Percentiles rank a stretch among this genome's conserved stretches.
Evolutionary conservation across 2,329 filamentous ascomycete genomes (phyloP).

Genomic region (Cladophialophora bantiana): DNA sequence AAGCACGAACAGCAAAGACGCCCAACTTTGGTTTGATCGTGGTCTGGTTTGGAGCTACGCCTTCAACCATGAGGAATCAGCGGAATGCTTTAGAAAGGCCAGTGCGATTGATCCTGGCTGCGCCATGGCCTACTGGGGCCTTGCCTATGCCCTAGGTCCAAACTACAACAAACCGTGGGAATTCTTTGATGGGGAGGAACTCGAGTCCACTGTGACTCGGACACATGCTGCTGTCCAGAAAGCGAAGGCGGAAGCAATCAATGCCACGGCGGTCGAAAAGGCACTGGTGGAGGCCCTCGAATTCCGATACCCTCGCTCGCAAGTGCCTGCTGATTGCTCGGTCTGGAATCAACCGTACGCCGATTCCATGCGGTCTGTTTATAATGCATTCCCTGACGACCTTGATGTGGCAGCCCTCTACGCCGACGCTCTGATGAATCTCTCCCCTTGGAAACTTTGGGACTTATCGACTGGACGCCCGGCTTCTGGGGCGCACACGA

Average conservation of each 20-base stretch:
- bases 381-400: slow-evolving; percentile 61
- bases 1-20: slow-evolving; percentile 42
- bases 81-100: slow-evolving; percentile 48
- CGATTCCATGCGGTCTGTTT: slow-evolving; percentile 65
- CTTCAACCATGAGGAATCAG: slow-evolving; percentile 52
- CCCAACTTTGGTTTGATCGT: slow-evolving; percentile 50
- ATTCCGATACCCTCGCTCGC: slow-evolving; percentile 65
- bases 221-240: slow-evolving; percentile 40
- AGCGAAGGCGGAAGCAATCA: slow-evolving; percentile 51
- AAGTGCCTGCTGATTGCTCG: slow-evolving; percentile 58
- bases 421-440: slow-evolving; percentile 70
- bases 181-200: slow-evolving; percentile 69
- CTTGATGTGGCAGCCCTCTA: slow-evolving; percentile 70
- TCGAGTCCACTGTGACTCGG: slow-evolving; percentile 46
- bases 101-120: slow-evolving; percentile 46
- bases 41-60: slow-evolving; percentile 50
- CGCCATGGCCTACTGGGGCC: slow-evolving; percentile 52
- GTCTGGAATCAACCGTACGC: slow-evolving; percentile 68
- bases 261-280: slow-evolving; percentile 61
- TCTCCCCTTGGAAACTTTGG: slow-evolving; percentile 71
- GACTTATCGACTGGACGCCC: slow-evolving; percentile 66
- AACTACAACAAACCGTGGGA: slow-evolving; percentile 84
- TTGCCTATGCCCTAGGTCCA: slow-evolving; percentile 72
- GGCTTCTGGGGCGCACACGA: slow-evolving; percentile 60
- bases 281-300: slow-evolving; percentile 70